Conservation (phyloP, 768 basidiomycete species). For the Phylloporus arenicola region DNA sequence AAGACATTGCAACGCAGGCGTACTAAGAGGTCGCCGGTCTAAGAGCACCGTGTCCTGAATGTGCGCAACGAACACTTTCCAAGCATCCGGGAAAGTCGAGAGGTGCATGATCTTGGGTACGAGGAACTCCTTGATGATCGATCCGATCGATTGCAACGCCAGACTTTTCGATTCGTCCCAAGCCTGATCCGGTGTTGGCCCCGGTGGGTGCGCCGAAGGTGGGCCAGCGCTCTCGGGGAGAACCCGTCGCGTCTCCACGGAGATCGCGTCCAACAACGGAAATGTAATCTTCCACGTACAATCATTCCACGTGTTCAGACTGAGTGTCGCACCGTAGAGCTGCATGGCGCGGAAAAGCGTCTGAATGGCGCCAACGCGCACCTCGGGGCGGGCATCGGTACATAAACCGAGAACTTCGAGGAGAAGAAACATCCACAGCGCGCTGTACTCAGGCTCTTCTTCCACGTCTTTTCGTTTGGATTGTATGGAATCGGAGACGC, state of each 20-base stretch:
- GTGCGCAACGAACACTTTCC: constrained; percentile 68
- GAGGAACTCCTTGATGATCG: constrained; percentile 79
- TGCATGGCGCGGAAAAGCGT: constrained; percentile 92
- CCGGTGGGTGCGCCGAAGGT: neutral
- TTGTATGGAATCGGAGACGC: constrained; percentile 93
- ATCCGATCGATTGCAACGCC: constrained; percentile 76
- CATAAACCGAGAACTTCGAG: constrained; percentile 79
- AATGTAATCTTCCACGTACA: constrained; percentile 91
- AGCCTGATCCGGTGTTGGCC: constrained; percentile 35
- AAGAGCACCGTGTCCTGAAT: constrained; percentile 65
- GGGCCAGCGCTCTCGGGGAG: constrained; percentile 13
- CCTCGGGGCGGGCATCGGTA: constrained; percentile 78
- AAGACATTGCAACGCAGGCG: constrained; percentile 79
- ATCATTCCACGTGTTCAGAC: constrained; percentile 78
- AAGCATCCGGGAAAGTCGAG: constrained; percentile 62
- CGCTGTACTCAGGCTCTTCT: constrained; percentile 67
- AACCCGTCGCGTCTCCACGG: constrained; percentile 45
- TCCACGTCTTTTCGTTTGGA: constrained; percentile 64
- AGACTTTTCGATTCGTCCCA: constrained; percentile 90
- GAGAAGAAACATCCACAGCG: constrained; percentile 91
- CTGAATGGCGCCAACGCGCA: constrained; percentile 90
- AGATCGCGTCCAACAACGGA: constrained; percentile 73
- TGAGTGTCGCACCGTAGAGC: constrained; percentile 84
- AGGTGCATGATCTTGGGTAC: constrained; percentile 67
- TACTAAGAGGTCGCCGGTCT: constrained; percentile 65